Conservation (phyloP, 176 grass and related monocot genomes). For the sorghum (Sorghum bicolor) region DNA sequence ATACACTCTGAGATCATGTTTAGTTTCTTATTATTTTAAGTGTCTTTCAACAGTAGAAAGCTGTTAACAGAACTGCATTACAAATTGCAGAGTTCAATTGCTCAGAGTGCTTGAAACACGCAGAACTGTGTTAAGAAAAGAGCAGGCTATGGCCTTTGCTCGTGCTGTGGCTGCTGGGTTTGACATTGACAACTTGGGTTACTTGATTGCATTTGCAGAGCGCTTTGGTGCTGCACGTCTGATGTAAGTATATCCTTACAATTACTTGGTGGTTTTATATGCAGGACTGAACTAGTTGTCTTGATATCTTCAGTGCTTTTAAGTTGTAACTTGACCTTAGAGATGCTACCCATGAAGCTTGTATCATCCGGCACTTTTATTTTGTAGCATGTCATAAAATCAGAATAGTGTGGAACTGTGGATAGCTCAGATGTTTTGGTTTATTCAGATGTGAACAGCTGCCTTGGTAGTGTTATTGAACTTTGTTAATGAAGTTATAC, state of each 20-base stretch:
- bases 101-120: slow-evolving; percentile 90
- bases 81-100: slow-evolving; percentile 71
- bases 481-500: background rate
- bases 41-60: slow-evolving; percentile 1
- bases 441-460: background rate
- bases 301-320: background rate
- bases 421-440: slow-evolving; percentile 1
- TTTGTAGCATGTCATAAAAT: background rate
- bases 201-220: slow-evolving; percentile 73
- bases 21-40: slow-evolving; percentile 12
- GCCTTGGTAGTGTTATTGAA: slow-evolving; percentile 7
- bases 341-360: background rate
- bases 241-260: slow-evolving; percentile 48
- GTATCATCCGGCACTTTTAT: background rate
- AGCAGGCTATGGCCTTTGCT: slow-evolving; percentile 98
- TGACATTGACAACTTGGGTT: slow-evolving; percentile 74
- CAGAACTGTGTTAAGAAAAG: slow-evolving; percentile 83
- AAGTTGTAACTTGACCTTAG: background rate
- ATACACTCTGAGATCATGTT: background rate
- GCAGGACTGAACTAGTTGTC: background rate
- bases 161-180: slow-evolving; percentile 88
- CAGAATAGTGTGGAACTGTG: background rate
- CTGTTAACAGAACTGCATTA: slow-evolving; percentile 16
- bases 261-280: background rate
- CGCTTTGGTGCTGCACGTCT: slow-evolving; percentile 79